Evolutionary conservation across 805 yeast species (phyloP).

Genomic region (Nakazawaea peltata): DNA sequence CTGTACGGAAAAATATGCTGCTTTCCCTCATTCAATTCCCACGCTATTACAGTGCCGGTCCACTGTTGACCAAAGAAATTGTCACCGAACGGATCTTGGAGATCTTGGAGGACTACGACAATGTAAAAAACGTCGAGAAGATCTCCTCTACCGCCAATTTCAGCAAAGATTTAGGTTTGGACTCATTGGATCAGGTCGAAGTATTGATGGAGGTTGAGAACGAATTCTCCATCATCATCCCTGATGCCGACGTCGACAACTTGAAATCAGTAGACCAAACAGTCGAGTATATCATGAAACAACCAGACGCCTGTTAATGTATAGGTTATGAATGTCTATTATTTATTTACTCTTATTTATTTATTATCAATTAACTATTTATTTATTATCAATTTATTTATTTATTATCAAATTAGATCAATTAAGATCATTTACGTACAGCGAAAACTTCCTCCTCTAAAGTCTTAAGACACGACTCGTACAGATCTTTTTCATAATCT

Average conservation of each 20-base stretch:
- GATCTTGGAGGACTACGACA: slow-evolving; percentile 57
- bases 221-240: slow-evolving; percentile 71
- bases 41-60: slow-evolving; percentile 47
- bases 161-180: slow-evolving; percentile 59
- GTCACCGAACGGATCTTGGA: slow-evolving; percentile 56
- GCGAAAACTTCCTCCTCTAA: slow-evolving; percentile 33
- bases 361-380: slow-evolving; percentile 1
- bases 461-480: slow-evolving; percentile 34
- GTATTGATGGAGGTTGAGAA: slow-evolving; percentile 68
- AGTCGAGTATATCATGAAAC: slow-evolving; percentile 72
- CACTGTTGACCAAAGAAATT: slow-evolving; percentile 53
- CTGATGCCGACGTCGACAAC: slow-evolving; percentile 89
- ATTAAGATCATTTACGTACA: no score
- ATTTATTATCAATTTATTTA: neutral
- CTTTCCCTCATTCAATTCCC: neutral
- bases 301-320: slow-evolving; percentile 37
- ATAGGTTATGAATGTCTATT: neutral
- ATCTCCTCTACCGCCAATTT: slow-evolving; percentile 40
- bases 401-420: slow-evolving; percentile 6
- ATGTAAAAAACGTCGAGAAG: slow-evolving; percentile 30
- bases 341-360: neutral
- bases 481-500: slow-evolving; percentile 28
- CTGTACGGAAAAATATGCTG: no score
- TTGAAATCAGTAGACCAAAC: slow-evolving; percentile 93
- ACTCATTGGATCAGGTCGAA: slow-evolving; percentile 66